Evolutionary conservation across 768 basidiomycete species (phyloP), one percentile per base, ranked within the genome.

Genomic region (Exsudoporus frostii): DNA sequence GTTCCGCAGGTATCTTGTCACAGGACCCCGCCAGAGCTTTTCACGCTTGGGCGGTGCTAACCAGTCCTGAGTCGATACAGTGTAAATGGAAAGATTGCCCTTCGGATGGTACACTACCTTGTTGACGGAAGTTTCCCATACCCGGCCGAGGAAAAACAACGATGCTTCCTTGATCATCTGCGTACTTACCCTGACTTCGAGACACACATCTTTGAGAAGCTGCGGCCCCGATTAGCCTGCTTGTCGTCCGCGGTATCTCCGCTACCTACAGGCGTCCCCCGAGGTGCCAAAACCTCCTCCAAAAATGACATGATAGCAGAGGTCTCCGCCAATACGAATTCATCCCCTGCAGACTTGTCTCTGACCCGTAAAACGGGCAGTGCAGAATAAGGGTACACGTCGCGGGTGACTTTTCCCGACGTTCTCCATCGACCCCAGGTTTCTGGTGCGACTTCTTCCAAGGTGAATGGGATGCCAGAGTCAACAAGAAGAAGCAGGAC

Each of bases 141-240:
- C 34, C 39, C 24, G 51, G 25, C 48, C 48, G 22, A 65, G 48
- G 55, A 64, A 59, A 46, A 53, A 68, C 40, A 68, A 38, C 33
- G 65, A 66, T 13, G 61, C 64, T 25, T 65, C 66, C 27, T 44
- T 51, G 38, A 64, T 51, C 64, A 66, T 65, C 30, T 64, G 50
- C 8, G 48, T 37, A 19, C 58, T 45, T 19, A 5, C 42, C 29
- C 63, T 49, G 3, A 54, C 54, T 36, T 65, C 51, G 34, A 66
- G 63, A 43, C 51, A 33, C 50, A 54, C 45, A 10, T 67, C 55
- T 15, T 50, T 55, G 27, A 61, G 59, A 33, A 61, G 27, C 59
- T 60, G 50, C 36, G 11, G 17, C 30, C 32, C 7, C 17, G 33
- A 51, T 56, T 13, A 61, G 54, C 29, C 15, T 14, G 39, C 17